Evolutionary conservation across 495 filamentous ascomycete genomes (phyloP).

Genomic region (Xylaria scruposa): DNA sequence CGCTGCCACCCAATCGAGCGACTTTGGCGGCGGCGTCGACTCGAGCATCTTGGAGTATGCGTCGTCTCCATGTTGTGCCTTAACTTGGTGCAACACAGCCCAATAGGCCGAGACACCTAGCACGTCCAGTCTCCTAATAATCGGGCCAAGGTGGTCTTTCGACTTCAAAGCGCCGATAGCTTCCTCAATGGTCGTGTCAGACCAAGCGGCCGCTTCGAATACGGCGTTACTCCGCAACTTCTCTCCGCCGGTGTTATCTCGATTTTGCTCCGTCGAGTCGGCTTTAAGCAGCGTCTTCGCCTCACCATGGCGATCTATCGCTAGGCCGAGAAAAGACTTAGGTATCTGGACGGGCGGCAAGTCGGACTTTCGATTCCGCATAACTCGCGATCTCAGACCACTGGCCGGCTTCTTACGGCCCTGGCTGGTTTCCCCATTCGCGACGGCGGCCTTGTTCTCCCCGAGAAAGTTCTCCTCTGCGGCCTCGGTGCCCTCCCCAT

Average conservation of each 20-base stretch:
- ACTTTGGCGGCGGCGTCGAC: constrained; percentile 17
- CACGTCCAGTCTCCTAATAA: constrained; percentile 28
- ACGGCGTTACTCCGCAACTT: constrained; percentile 3
- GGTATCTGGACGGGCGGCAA: constrained; percentile 52
- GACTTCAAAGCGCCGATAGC: constrained; percentile 17
- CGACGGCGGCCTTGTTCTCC: constrained; percentile 26
- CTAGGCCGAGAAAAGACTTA: constrained; percentile 48
- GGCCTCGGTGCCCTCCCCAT: background rate
- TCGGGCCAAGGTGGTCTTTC: background rate
- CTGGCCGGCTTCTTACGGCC: constrained; percentile 27
- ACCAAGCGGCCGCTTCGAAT: constrained; percentile 28
- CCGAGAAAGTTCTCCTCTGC: constrained; percentile 30
- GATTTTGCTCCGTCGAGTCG: background rate
- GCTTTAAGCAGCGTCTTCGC: constrained; percentile 18
- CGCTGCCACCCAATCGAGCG: constrained; percentile 18
- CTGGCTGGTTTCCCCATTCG: constrained; percentile 30
- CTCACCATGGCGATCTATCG: constrained; percentile 37
- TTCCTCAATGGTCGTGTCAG: constrained; percentile 6
- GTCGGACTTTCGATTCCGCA: constrained; percentile 47
- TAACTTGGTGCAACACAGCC: constrained; percentile 16
- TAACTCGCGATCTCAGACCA: constrained; percentile 46
- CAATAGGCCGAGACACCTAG: constrained; percentile 31
- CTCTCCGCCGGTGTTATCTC: background rate
- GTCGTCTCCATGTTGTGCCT: constrained; percentile 13
- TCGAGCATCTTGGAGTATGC: constrained; percentile 25